A percentile compares a stretch with the other conserved stretches of the same genome.
These are phyloP conservation scores for Rhodosporidiobolus sp. DNA, from an alignment of 768 basidiomycete genomes.

Conservation along the genomic window DNA sequence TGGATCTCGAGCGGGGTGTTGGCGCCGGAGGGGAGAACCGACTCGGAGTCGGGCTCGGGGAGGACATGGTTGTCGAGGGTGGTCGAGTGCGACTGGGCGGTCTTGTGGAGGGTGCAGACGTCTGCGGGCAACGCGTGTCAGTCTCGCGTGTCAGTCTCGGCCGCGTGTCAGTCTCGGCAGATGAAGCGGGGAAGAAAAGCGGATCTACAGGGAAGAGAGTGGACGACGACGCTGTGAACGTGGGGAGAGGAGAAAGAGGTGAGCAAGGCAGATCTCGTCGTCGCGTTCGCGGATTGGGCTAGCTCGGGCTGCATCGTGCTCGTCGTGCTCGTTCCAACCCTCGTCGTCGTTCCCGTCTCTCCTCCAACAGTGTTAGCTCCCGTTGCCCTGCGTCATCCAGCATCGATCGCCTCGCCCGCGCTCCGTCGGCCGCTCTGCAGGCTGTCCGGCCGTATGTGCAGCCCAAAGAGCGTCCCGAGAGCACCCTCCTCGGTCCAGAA, in stretches of 20 bases:
- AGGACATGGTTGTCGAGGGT: constrained; percentile 32
- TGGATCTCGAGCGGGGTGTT: constrained; percentile 37
- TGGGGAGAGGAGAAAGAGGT: neutral
- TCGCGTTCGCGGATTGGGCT: too few species aligned
- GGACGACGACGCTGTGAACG: constrained; percentile 38
- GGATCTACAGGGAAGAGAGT: constrained; percentile 37
- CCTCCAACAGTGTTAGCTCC: neutral
- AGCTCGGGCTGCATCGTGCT: too few species aligned
- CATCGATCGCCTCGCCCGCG: neutral
- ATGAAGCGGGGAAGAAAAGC: too few species aligned
- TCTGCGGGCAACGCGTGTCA: constrained; percentile 1
- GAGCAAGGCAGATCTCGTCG: neutral
- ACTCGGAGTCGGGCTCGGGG: constrained; percentile 16
- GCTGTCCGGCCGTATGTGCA: neutral
- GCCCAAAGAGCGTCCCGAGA: neutral
- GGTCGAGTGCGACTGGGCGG: constrained; percentile 36
- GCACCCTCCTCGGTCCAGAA: neutral
- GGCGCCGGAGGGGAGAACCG: constrained; percentile 31
- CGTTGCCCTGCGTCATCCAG: neutral
- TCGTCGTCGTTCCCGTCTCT: too few species aligned
- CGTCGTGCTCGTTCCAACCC: too few species aligned
- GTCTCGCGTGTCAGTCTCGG: too few species aligned
- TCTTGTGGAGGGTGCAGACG: constrained; percentile 39
- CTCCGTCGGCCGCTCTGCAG: too few species aligned
- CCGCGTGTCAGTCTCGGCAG: too few species aligned